These are phyloP conservation scores for Pholiota microspora DNA, from an alignment of 768 basidiomycete species.

Conservation along the genomic window DNA sequence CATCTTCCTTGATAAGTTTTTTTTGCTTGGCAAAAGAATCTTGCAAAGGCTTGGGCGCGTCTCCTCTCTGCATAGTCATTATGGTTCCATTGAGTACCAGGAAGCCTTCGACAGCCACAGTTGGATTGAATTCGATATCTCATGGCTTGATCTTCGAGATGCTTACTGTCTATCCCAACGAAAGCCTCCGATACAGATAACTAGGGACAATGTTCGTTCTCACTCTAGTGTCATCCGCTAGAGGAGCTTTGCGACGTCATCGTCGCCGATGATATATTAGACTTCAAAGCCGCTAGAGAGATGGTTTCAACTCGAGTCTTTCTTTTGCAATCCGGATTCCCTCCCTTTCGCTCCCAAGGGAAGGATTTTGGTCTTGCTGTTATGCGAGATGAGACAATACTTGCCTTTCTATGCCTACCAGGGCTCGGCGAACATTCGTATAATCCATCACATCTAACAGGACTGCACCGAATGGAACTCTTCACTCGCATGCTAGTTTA, in stretches of 20 bases:
- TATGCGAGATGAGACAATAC: neutral
- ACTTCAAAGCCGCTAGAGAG: neutral
- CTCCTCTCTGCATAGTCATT: neutral
- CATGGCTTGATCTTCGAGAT: neutral
- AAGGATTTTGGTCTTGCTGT: neutral
- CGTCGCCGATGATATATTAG: neutral
- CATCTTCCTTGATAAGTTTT: too few species aligned
- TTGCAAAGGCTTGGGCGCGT: neutral
- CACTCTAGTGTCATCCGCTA: neutral
- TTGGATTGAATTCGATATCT: conserved; percentile 1
- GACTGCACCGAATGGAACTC: neutral
- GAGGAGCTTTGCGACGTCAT: neutral
- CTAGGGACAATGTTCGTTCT: neutral
- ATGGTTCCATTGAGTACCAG: neutral
- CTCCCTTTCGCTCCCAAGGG: neutral
- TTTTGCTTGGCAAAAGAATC: neutral
- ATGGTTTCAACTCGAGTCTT: neutral
- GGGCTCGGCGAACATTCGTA: neutral
- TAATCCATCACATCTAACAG: neutral
- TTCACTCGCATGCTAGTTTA: neutral
- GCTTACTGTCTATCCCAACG: neutral
- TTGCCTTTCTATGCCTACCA: neutral
- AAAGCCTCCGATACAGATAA: neutral
- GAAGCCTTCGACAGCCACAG: neutral
- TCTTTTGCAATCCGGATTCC: neutral